Percentiles rank a stretch among this genome's conserved stretches.
phyloP scores from a whole-genome alignment of 805 yeast genomes.

The Candida hungchunana region DNA sequence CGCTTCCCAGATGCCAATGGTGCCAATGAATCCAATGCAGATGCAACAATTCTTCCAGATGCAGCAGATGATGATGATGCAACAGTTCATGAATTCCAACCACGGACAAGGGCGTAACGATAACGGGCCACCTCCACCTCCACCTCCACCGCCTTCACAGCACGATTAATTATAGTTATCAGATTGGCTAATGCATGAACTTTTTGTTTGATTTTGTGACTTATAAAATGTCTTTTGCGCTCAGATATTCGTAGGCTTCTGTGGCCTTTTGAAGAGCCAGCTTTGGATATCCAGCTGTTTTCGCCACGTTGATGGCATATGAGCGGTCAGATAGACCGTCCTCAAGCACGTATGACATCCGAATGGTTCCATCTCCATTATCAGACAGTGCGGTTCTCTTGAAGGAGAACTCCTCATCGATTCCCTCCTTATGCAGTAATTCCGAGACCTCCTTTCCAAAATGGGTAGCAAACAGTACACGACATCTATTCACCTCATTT shows the following conservation, averaged over 20 bases:
- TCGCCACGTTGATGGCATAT: slow-evolving; percentile 96
- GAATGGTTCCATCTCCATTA: slow-evolving; percentile 58
- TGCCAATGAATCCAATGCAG: slow-evolving; percentile 17
- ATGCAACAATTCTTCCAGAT: slow-evolving; percentile 29
- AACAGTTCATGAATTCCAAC: slow-evolving; percentile 18
- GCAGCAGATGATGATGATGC: slow-evolving; percentile 27
- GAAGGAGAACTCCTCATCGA: slow-evolving; percentile 77
- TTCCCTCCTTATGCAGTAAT: slow-evolving; percentile 52
- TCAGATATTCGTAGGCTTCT: slow-evolving; percentile 8
- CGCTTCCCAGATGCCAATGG: slow-evolving; percentile 1
- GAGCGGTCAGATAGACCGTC: slow-evolving; percentile 92
- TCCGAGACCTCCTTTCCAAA: slow-evolving; percentile 83
- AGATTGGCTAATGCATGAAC: not conserved
- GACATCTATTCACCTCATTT: slow-evolving; percentile 63
- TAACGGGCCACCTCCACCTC: no score
- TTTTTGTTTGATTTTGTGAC: not conserved
- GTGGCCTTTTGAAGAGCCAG: slow-evolving; percentile 11
- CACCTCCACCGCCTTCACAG: not conserved
- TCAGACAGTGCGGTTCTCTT: slow-evolving; percentile 44
- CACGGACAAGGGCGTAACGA: slow-evolving; percentile 6
- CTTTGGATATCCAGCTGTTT: slow-evolving; percentile 83
- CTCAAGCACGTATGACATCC: slow-evolving; percentile 77
- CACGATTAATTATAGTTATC: no score
- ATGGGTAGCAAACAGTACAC: slow-evolving; percentile 92
- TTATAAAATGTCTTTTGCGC: slow-evolving; percentile 6